Conservation (phyloP, 192 early-diverging fungal species). For the Backusella westeae region DNA sequence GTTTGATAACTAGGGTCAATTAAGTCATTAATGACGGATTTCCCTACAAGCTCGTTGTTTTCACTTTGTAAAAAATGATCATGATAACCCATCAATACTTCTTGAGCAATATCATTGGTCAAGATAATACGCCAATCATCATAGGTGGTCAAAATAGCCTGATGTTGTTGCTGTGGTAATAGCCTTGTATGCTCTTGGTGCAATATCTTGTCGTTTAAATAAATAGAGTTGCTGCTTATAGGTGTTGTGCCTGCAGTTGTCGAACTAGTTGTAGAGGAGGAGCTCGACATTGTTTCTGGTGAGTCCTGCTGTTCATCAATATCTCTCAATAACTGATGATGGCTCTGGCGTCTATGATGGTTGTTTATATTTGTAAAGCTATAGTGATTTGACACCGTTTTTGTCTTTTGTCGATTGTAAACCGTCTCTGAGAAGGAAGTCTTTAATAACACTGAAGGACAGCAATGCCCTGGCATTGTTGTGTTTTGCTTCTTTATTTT, state of each 20-base stretch:
- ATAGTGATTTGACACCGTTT: neutral
- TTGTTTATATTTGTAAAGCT: neutral
- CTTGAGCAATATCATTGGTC: slow-evolving; percentile 17
- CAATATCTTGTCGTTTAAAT: slow-evolving; percentile 40
- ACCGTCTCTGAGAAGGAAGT: neutral
- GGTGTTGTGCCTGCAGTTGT: slow-evolving; percentile 3
- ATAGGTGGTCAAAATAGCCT: slow-evolving; percentile 24
- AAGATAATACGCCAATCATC: slow-evolving; percentile 23
- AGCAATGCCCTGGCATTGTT: neutral
- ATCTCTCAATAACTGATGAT: neutral
- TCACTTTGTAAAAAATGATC: slow-evolving; percentile 28
- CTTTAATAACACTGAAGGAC: neutral
- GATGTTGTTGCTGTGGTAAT: slow-evolving; percentile 5
- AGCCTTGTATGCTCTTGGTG: slow-evolving; percentile 11
- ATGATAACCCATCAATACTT: slow-evolving; percentile 16
- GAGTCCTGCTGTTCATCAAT: neutral
- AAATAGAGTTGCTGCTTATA: slow-evolving; percentile 40
- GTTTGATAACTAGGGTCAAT: slow-evolving; percentile 15
- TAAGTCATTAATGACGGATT: slow-evolving; percentile 21
- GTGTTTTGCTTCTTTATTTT: neutral
- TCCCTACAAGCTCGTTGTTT: slow-evolving; percentile 23
- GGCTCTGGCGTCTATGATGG: neutral
- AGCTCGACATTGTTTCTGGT: neutral
- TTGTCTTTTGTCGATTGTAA: neutral
- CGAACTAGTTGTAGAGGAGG: neutral